Percentiles rank a stretch among this genome's conserved stretches.
Conservation (phyloP, 106 monocot genomes). For the Dioscorea alata region DNA sequence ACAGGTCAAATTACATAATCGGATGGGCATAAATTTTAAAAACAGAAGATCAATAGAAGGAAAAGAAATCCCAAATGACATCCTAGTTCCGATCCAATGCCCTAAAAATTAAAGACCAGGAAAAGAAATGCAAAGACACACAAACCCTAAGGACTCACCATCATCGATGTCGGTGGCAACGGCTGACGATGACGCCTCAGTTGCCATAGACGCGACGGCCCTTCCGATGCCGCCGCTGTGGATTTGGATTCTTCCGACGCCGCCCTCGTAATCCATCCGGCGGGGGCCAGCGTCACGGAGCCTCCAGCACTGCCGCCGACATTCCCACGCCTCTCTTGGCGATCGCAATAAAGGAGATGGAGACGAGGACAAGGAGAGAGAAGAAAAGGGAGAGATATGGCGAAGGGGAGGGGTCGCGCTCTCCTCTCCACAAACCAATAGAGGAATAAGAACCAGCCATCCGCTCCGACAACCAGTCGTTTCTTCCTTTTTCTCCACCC, state of each 20-base stretch:
- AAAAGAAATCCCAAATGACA: too few species aligned
- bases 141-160: too few species aligned
- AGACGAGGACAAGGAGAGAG: background rate
- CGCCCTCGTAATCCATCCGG: conserved; percentile 3
- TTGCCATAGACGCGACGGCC: background rate
- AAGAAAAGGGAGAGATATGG: background rate
- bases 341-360: background rate
- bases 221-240: background rate
- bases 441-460: conserved; percentile 13
- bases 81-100: too few species aligned
- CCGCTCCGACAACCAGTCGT: conserved; percentile 7
- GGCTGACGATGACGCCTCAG: background rate
- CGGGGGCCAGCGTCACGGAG: background rate
- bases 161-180: too few species aligned
- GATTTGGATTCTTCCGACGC: conserved; percentile 1
- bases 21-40: too few species aligned
- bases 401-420: background rate
- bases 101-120: too few species aligned
- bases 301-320: background rate
- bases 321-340: background rate
- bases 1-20: background rate
- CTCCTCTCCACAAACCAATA: conserved; percentile 12
- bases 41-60: too few species aligned
- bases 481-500: background rate
- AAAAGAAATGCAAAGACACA: too few species aligned